Conservation (phyloP, 768 basidiomycete species). For the Leccinum incarnatum region DNA sequence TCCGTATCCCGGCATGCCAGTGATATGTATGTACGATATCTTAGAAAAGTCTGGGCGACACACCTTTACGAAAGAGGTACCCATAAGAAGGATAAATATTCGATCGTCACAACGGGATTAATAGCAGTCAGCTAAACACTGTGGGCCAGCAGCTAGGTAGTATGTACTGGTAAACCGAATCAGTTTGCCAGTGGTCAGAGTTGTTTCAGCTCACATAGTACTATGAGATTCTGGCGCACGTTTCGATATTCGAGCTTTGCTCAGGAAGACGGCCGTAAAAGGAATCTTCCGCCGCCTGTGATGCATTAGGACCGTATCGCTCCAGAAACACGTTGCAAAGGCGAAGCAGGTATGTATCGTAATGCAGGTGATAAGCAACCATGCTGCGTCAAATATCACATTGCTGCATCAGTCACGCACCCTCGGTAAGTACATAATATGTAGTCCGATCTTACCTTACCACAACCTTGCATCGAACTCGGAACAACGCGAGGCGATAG, state of each 20-base stretch:
- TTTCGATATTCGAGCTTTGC: not conserved
- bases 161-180: not conserved
- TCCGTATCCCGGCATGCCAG: not conserved
- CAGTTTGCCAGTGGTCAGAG: not conserved
- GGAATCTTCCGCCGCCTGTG: not conserved
- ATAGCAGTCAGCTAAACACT: not conserved
- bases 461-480: not conserved
- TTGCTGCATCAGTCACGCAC: not conserved
- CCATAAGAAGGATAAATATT: not conserved
- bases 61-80: not conserved
- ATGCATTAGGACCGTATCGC: not conserved
- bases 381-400: not conserved
- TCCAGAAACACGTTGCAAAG: constrained; percentile 7
- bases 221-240: not conserved
- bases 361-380: not conserved
- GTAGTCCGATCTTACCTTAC: not conserved
- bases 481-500: not conserved
- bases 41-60: not conserved
- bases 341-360: not conserved
- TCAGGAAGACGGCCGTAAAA: not conserved
- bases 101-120: not conserved
- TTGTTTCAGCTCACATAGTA: not conserved
- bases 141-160: not conserved
- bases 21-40: not conserved
- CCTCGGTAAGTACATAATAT: not conserved